These are phyloP conservation scores for Suillus luteus DNA, from an alignment of 768 basidiomycete genomes.

Conservation along the genomic window DNA sequence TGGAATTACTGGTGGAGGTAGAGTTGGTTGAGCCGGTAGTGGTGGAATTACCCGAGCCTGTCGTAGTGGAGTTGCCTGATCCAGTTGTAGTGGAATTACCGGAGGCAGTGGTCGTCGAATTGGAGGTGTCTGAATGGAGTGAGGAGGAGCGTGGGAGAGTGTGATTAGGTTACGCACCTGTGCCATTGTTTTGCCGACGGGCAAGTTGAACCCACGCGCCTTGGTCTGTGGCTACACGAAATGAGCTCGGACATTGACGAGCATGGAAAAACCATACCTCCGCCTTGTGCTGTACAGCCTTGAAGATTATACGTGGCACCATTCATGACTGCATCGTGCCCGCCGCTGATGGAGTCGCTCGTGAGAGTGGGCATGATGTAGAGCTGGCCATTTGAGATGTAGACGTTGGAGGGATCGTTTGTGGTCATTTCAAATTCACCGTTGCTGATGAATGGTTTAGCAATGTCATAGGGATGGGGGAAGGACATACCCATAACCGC, in stretches of 20 bases:
- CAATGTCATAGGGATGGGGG: background rate
- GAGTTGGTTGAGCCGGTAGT: conserved; percentile 13
- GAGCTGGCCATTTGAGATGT: conserved; percentile 49
- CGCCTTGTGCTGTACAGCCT: conserved; percentile 33
- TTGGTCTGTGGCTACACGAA: conserved; percentile 18
- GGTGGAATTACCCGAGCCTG: conserved; percentile 13
- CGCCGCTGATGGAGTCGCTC: conserved; percentile 43
- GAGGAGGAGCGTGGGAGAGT: background rate
- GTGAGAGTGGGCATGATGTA: conserved; percentile 65
- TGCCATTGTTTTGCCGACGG: conserved; percentile 24
- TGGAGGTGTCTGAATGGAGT: background rate
- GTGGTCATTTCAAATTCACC: conserved; percentile 63
- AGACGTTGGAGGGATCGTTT: conserved; percentile 38
- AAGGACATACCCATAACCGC: conserved; percentile 48
- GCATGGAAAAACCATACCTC: conserved; percentile 4
- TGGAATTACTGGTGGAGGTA: conserved; percentile 13
- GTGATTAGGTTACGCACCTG: conserved; percentile 26
- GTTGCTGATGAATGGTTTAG: conserved; percentile 32
- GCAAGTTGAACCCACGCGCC: conserved; percentile 27
- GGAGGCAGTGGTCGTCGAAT: background rate
- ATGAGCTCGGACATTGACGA: background rate
- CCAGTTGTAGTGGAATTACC: conserved; percentile 7
- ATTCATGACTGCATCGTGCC: conserved; percentile 40
- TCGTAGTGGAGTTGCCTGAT: conserved; percentile 27
- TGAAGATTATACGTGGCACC: conserved; percentile 40